phyloP scores from a whole-genome alignment of 768 basidiomycete genomes.

The Pleurotus sapidus region DNA sequence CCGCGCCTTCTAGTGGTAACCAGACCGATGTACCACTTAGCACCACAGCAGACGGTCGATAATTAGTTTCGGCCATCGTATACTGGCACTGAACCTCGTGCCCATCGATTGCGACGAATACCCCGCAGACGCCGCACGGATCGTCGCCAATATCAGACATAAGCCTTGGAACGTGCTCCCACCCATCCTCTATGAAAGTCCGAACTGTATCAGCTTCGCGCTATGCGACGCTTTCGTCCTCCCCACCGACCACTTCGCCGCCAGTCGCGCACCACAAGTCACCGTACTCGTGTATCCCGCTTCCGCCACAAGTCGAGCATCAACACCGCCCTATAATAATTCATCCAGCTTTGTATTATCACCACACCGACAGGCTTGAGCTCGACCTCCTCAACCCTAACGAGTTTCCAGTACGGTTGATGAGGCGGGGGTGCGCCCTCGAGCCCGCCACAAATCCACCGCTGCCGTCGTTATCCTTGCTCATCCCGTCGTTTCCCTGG shows the following conservation, averaged over 20 bases:
- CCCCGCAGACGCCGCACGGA: background rate
- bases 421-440: background rate
- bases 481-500: background rate
- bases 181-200: background rate
- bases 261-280: background rate
- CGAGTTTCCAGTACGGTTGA: background rate
- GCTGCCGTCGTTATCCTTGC: background rate
- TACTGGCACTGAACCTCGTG: background rate
- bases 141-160: background rate
- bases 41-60: background rate
- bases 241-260: background rate
- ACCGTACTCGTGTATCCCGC: background rate
- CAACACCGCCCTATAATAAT: background rate
- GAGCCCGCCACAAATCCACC: slow-evolving; percentile 1
- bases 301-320: background rate
- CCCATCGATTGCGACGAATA: background rate
- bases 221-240: background rate
- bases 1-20: background rate
- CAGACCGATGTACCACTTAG: background rate
- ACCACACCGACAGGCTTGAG: background rate
- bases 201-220: background rate
- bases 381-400: background rate
- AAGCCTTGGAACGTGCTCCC: background rate
- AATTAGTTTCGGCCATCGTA: background rate
- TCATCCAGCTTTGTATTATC: background rate